Conservation (phyloP, 441 rosid genomes). For the Biscutella laevigata region DNA sequence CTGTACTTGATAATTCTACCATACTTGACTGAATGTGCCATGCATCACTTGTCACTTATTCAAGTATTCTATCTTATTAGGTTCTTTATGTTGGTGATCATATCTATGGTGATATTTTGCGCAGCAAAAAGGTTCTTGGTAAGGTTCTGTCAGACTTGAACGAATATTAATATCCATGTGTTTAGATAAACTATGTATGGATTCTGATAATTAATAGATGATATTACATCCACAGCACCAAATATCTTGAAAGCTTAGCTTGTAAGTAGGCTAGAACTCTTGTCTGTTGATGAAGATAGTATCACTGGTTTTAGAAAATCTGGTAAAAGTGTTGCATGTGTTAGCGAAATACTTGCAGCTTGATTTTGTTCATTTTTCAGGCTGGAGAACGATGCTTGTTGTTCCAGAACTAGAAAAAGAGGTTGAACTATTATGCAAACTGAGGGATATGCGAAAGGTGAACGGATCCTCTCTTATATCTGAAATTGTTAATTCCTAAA, state of each 20-base stretch:
- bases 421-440: constrained; percentile 75
- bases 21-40: background rate
- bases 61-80: constrained; percentile 30
- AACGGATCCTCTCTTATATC: constrained; percentile 13
- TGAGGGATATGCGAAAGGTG: constrained; percentile 76
- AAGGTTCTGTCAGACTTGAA: constrained; percentile 14
- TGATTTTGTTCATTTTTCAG: constrained; percentile 28
- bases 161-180: background rate
- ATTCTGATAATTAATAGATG: background rate
- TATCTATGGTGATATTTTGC: constrained; percentile 92
- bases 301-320: background rate
- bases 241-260: no score
- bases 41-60: constrained; percentile 11
- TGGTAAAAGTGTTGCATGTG: constrained; percentile 3
- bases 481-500: no score
- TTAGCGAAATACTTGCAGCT: constrained; percentile 18
- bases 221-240: no score
- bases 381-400: constrained; percentile 98
- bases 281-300: background rate
- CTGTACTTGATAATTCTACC: background rate
- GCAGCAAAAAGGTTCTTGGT: constrained; percentile 97
- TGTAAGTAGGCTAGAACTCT: background rate
- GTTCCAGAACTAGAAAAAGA: constrained; percentile 97
- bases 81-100: constrained; percentile 98
- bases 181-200: background rate